Evolutionary conservation across 257 asterid genomes (phyloP).

Genomic region (Solanum pinnatisectum): DNA sequence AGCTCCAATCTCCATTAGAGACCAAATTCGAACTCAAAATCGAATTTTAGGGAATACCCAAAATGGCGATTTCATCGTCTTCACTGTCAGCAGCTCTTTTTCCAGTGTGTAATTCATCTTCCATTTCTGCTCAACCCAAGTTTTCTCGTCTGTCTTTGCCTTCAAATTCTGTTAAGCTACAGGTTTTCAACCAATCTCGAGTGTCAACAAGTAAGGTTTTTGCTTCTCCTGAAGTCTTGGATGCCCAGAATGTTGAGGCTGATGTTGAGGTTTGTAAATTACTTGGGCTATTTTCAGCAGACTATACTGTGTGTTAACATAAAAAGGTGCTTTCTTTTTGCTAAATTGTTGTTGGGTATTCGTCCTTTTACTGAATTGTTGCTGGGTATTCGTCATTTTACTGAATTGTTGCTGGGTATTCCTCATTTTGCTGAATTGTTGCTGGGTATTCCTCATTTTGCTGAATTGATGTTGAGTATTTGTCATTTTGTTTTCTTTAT

Average conservation of each 20-base stretch:
- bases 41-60: not conserved
- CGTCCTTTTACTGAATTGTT: not conserved
- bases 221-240: conserved; percentile 66
- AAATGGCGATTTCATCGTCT: conserved; percentile 45
- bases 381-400: not conserved
- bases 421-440: not conserved
- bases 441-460: not conserved
- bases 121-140: conserved; percentile 28
- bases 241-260: conserved; percentile 10
- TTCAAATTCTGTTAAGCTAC: conserved; percentile 20
- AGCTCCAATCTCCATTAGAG: not conserved
- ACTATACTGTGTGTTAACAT: not conserved
- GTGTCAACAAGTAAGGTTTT: conserved; percentile 25
- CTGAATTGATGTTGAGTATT: not conserved
- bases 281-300: not conserved
- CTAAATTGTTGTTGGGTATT: not conserved
- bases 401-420: not conserved
- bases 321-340: not conserved
- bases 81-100: conserved; percentile 32
- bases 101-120: conserved; percentile 36
- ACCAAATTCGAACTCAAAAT: not conserved
- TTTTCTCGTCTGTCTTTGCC: conserved; percentile 25
- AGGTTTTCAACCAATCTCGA: conserved; percentile 27
- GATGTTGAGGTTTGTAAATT: conserved; percentile 28
- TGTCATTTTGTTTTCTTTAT: not conserved